A percentile compares a stretch with the other conserved stretches of the same genome.
Conservation (phyloP, 768 basidiomycete genomes). For the Phlegmacium glaucopus region DNA sequence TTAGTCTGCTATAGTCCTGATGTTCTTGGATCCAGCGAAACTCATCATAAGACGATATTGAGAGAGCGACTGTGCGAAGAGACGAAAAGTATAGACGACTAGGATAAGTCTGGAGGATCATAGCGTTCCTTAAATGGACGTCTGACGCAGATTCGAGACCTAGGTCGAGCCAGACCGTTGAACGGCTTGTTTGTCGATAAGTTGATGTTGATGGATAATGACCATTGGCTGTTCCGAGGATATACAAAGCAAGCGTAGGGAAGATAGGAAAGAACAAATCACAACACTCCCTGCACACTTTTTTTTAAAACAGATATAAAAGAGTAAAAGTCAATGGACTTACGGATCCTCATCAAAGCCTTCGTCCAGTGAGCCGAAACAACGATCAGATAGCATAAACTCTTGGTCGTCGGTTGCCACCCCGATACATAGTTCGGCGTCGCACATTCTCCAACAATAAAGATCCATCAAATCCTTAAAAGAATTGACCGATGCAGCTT, state of each 20-base stretch:
- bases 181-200: slow-evolving; percentile 14
- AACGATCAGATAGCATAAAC: slow-evolving; percentile 51
- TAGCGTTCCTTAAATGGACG: slow-evolving; percentile 59
- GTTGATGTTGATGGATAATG: slow-evolving; percentile 9
- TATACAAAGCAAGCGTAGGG: slow-evolving; percentile 51
- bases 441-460: slow-evolving; percentile 46
- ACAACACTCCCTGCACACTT: slow-evolving; percentile 35
- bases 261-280: slow-evolving; percentile 55
- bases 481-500: slow-evolving; percentile 13
- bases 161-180: slow-evolving; percentile 38
- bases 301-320: slow-evolving; percentile 1
- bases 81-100: slow-evolving; percentile 49
- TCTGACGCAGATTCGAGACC: slow-evolving; percentile 51
- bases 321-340: slow-evolving; percentile 14
- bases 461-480: slow-evolving; percentile 34
- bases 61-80: slow-evolving; percentile 46
- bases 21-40: slow-evolving; percentile 55
- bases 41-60: slow-evolving; percentile 54
- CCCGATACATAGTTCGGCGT: slow-evolving; percentile 53
- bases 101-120: slow-evolving; percentile 54
- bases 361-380: slow-evolving; percentile 52
- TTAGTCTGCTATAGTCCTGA: slow-evolving; percentile 51
- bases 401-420: slow-evolving; percentile 52
- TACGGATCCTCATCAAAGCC: slow-evolving; percentile 41
- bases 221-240: slow-evolving; percentile 36